Percentiles rank a stretch among this genome's conserved stretches.
phyloP scores from a whole-genome alignment of 2,329 filamentous ascomycete genomes.

The Nothophaeocryptopus gaeumannii region DNA sequence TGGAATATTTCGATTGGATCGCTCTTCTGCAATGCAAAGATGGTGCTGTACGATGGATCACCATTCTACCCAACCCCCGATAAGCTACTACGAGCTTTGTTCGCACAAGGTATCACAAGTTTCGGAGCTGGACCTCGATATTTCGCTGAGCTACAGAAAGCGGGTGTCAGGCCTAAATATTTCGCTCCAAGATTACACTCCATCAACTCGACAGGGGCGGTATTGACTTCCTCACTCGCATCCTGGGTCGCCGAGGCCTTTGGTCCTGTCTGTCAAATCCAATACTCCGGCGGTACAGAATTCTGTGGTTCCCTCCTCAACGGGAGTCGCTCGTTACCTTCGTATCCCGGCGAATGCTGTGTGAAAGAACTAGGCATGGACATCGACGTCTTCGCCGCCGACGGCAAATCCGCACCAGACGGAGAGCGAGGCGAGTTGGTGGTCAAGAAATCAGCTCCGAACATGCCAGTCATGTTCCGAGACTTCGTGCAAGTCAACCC shows the following conservation, averaged over 20 bases:
- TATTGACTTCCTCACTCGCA: slow-evolving; percentile 8
- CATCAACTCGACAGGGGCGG: slow-evolving; percentile 15
- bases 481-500: slow-evolving; percentile 72
- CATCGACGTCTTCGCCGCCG: slow-evolving; percentile 57
- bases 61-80: slow-evolving; percentile 67
- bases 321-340: slow-evolving; percentile 65
- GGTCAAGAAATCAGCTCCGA: slow-evolving; percentile 65
- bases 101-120: slow-evolving; percentile 63
- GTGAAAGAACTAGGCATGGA: slow-evolving; percentile 52
- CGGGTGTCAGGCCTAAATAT: slow-evolving; percentile 35
- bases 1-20: slow-evolving; percentile 62
- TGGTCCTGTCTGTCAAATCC: slow-evolving; percentile 25
- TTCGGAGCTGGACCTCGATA: slow-evolving; percentile 73
- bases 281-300: slow-evolving; percentile 71
- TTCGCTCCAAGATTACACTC: slow-evolving; percentile 11
- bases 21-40: slow-evolving; percentile 58
- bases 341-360: slow-evolving; percentile 58
- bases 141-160: slow-evolving; percentile 64
- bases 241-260: slow-evolving; percentile 12
- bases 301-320: slow-evolving; percentile 62
- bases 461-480: slow-evolving; percentile 60
- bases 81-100: slow-evolving; percentile 60
- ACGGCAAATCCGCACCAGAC: slow-evolving; percentile 51
- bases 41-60: slow-evolving; percentile 74
- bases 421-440: slow-evolving; percentile 73